These are phyloP conservation scores for Hypomontagnella submonticulosa DNA, from an alignment of 495 filamentous ascomycete genomes.

Conservation along the genomic window DNA sequence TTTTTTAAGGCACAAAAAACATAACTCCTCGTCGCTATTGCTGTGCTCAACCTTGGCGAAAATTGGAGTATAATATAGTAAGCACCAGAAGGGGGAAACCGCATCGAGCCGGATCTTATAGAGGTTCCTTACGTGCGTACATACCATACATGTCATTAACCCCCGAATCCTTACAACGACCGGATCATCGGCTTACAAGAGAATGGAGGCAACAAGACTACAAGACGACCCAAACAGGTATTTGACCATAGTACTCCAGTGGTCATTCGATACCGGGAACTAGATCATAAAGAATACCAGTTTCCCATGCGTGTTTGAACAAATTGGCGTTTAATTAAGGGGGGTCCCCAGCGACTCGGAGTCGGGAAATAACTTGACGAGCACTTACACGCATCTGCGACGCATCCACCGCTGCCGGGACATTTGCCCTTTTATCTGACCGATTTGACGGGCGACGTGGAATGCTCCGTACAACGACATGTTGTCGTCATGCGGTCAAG, in stretches of 20 bases:
- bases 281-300: neutral
- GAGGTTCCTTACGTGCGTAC: too few relatives aligned
- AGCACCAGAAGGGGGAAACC: too few relatives aligned
- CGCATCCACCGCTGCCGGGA: slow-evolving; percentile 7
- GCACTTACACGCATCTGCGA: neutral
- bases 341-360: neutral
- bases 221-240: too few relatives aligned
- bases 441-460: slow-evolving; percentile 7
- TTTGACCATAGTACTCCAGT: too few relatives aligned
- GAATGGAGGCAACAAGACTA: too few relatives aligned
- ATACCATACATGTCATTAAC: too few relatives aligned
- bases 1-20: neutral
- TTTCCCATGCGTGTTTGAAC: slow-evolving; percentile 1
- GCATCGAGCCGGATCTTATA: too few relatives aligned
- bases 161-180: too few relatives aligned
- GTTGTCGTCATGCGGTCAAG: slow-evolving; percentile 23
- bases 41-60: neutral
- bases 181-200: too few relatives aligned
- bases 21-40: neutral
- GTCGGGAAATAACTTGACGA: neutral
- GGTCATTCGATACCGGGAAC: too few relatives aligned
- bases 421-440: slow-evolving; percentile 34
- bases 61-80: neutral
- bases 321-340: neutral
- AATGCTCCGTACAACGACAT: slow-evolving; percentile 6